Evolutionary conservation across 495 filamentous ascomycete genomes (phyloP).

Genomic region (Cetradonia linearis): DNA sequence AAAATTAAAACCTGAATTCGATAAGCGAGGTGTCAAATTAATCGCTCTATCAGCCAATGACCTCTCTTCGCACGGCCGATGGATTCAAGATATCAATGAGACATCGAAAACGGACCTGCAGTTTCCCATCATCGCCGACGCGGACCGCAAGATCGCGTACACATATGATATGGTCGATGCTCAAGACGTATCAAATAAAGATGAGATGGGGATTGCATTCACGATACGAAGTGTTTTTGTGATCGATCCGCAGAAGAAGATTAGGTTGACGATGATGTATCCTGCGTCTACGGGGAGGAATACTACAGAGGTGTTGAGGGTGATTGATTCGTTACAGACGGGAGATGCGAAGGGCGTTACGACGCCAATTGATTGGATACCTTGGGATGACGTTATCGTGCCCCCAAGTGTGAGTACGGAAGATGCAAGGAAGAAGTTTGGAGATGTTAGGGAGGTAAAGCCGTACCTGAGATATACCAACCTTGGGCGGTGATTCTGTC

Average conservation of each 20-base stretch:
- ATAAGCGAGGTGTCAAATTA: slow-evolving; percentile 53
- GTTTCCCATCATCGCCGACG: slow-evolving; percentile 63
- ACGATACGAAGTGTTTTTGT: slow-evolving; percentile 62
- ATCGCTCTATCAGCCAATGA: slow-evolving; percentile 57
- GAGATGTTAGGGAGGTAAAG: slow-evolving; percentile 53
- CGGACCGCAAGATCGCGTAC: slow-evolving; percentile 53
- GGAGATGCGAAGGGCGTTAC: slow-evolving; percentile 53
- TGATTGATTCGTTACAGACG: slow-evolving; percentile 55
- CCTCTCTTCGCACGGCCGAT: slow-evolving; percentile 46
- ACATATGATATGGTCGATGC: slow-evolving; percentile 59
- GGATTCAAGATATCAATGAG: slow-evolving; percentile 61
- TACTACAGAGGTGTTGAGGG: slow-evolving; percentile 54
- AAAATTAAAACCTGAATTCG: slow-evolving; percentile 51
- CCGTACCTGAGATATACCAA: slow-evolving; percentile 36
- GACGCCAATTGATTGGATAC: slow-evolving; percentile 55
- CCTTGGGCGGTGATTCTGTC: slow-evolving; percentile 21
- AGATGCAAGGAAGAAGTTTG: slow-evolving; percentile 59
- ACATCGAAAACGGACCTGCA: slow-evolving; percentile 43
- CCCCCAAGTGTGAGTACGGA: slow-evolving; percentile 51
- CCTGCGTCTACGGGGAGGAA: slow-evolving; percentile 57
- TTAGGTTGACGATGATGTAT: slow-evolving; percentile 58
- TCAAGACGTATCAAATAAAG: slow-evolving; percentile 46
- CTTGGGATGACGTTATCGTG: slow-evolving; percentile 58
- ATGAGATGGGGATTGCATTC: slow-evolving; percentile 49
- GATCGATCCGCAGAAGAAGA: slow-evolving; percentile 61